These are phyloP conservation scores for Helicocarpus griseus DNA, from an alignment of 2,329 filamentous ascomycete genomes.

Conservation along the genomic window DNA sequence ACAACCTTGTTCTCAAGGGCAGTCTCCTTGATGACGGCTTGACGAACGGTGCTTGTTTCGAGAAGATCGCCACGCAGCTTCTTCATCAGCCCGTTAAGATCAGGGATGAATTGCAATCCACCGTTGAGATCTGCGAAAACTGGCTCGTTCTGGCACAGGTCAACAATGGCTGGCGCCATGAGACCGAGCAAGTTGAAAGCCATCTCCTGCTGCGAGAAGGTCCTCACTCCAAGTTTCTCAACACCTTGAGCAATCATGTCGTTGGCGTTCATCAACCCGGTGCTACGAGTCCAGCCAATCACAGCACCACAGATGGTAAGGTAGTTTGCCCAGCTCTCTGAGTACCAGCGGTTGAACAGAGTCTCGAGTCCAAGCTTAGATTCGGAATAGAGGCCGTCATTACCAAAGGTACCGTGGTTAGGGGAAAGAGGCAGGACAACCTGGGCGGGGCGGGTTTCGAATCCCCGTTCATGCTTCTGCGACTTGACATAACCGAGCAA, in stretches of 20 bases:
- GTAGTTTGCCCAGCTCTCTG: conserved; percentile 94
- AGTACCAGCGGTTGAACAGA: conserved; percentile 96
- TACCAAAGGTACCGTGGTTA: conserved; percentile 97
- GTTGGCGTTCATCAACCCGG: conserved; percentile 94
- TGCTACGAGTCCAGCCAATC: conserved; percentile 98
- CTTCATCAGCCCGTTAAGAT: conserved; percentile 89
- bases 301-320: conserved; percentile 97
- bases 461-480: conserved; percentile 78
- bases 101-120: conserved; percentile 92
- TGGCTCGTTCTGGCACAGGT: conserved; percentile 89
- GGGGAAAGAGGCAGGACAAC: conserved; percentile 92
- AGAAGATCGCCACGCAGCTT: conserved; percentile 88
- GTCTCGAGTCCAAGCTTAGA: conserved; percentile 96
- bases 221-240: conserved; percentile 91
- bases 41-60: conserved; percentile 87
- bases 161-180: conserved; percentile 88
- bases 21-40: conserved; percentile 90
- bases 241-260: conserved; percentile 96
- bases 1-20: conserved; percentile 95
- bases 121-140: conserved; percentile 97
- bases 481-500: conserved; percentile 83
- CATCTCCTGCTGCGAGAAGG: conserved; percentile 99
- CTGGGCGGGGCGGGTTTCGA: conserved; percentile 91
- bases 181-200: conserved; percentile 95
- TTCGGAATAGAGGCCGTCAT: conserved; percentile 95